Evolutionary conservation across 2,329 filamentous ascomycete species (phyloP), one percentile per base, ranked within the genome.

Genomic region (Trichoderma sp.): DNA sequence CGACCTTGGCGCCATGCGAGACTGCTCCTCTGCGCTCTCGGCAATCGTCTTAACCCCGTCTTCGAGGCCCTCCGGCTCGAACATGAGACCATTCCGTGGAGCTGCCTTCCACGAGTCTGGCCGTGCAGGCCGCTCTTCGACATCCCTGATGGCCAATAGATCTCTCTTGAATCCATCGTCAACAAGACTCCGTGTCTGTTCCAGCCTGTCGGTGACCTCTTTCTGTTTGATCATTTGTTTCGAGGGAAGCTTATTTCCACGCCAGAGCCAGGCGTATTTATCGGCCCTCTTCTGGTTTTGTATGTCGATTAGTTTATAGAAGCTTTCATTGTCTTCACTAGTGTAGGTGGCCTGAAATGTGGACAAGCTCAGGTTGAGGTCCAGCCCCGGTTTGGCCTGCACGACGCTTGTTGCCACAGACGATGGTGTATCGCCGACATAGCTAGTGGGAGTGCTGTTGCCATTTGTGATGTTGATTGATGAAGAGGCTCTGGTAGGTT

Each of bases 281-380:
- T 95, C 91, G 0, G 92, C 91, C 65, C 87, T 89, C 80, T 94
- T 95, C 73, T 91, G 87, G 78, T 98, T 99, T 78, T 98, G 94
- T 77, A 91, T 93, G 82, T 99, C 96, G 32, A 98, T 85, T 1
- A 99, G 86, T 76, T 91, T 92, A 81, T 97, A 97, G 84, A 99
- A 98, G 76, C 93, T 97, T 79, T 98, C 96, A 79, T 98, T 98
- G 80, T 99, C 96, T 81, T 99, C 96, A 78, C 94, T 97, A 1
- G 95, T 99, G 82, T 98, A 98, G 76, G 93, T 95, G 3, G 92
- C 88, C 79, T 99, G 96, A 77, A 98, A 99, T 1, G 91, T 89
- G 68, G 91, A 90, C 1, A 99, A 86, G 73, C 92, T 94, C 85
- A 98, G 90, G 76, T 91, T 91, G 56, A 91, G 90, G 79, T 97